phyloP scores from a whole-genome alignment of 2,329 filamentous ascomycete species.

The Zopfia rhizophila region DNA sequence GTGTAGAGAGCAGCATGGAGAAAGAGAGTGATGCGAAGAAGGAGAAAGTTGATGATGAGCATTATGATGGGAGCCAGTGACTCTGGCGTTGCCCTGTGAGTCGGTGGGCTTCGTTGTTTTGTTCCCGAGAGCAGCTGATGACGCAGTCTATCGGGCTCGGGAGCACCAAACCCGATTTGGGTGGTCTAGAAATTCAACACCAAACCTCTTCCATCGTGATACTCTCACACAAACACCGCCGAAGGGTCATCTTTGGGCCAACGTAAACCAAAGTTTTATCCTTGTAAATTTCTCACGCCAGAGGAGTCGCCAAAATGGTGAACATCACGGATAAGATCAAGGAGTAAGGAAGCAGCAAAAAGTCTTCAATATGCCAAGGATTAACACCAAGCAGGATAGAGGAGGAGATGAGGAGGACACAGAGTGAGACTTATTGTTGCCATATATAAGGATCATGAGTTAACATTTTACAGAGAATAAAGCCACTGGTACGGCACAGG shows the following conservation, averaged over 20 bases:
- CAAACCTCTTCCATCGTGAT: conserved; percentile 47
- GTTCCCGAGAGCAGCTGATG: conserved; percentile 26
- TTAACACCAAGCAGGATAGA: conserved; percentile 78
- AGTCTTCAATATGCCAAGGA: conserved; percentile 39
- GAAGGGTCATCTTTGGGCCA: conserved; percentile 3
- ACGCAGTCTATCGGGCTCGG: conserved; percentile 37
- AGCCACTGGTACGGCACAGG: conserved; percentile 80
- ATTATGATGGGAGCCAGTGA: too few relatives aligned
- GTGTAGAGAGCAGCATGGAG: too few relatives aligned
- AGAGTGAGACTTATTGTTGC: conserved; percentile 72
- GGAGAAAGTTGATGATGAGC: too few relatives aligned
- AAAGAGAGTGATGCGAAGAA: too few relatives aligned
- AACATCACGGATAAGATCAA: conserved; percentile 99
- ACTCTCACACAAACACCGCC: conserved; percentile 25
- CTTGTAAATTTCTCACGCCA: too few relatives aligned
- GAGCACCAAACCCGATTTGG: conserved; percentile 27
- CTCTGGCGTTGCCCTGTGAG: too few relatives aligned
- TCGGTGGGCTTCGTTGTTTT: too few relatives aligned
- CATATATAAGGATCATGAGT: conserved; percentile 26
- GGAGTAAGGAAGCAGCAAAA: conserved; percentile 72
- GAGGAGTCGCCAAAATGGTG: conserved; percentile 73
- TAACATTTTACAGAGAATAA: conserved; percentile 82
- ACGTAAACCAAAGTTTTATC: too few relatives aligned
- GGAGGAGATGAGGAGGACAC: conserved; percentile 98
- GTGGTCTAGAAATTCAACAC: conserved; percentile 39